Base-by-base conservation (phyloP, 306 rosid species). In the Prunus mume region DNA sequence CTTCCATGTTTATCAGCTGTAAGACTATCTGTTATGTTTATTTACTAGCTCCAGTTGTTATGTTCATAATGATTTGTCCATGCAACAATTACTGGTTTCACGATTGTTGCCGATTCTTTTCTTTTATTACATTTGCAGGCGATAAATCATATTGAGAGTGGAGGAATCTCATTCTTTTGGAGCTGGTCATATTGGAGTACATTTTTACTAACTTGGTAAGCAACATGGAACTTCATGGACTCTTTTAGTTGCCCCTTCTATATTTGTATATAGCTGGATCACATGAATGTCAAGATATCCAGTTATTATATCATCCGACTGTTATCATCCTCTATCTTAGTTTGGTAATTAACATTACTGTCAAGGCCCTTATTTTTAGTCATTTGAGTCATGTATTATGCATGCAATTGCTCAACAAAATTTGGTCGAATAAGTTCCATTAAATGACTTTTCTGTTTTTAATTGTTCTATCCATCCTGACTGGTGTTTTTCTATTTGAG, bases 131-230 rank as follows among this genome's bases (percentile, higher is more conserved):
- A 28, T 65, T 9, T 70, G 15, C 91, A 95, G 98, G 85, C 97
- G 1, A 83, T 90, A 74, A 84, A 91, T 75, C 84, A 79, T 52
- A 77, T 77, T 10, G 90, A 85, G 78, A 90, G 82, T 72, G 89
- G 97, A 72, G 96, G 89, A 70, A 90, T 95, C 81, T 90, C 99
- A 65, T 95, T 92, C 97, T 90, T 95, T 52, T 95, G 99, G 99
- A 89, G 92, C 83, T 95, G 97, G 99, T 90, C 99, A 6, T 95
- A 92, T 73, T 95, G 97, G 99, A 92, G 96, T 66, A 92, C 99
- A 1, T 92, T 95, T 82, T 81, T 95, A 78, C 91, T 95, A 77
- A 95, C 97, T 62, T 95, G 97, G 99, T 92, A 88, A 0, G 85
- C 32, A 27, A 71, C 50, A 11, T 68, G 6, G 67, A 51, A 70